Conservation (phyloP, 129 eudicot species). For the Saussurea involucrata region DNA sequence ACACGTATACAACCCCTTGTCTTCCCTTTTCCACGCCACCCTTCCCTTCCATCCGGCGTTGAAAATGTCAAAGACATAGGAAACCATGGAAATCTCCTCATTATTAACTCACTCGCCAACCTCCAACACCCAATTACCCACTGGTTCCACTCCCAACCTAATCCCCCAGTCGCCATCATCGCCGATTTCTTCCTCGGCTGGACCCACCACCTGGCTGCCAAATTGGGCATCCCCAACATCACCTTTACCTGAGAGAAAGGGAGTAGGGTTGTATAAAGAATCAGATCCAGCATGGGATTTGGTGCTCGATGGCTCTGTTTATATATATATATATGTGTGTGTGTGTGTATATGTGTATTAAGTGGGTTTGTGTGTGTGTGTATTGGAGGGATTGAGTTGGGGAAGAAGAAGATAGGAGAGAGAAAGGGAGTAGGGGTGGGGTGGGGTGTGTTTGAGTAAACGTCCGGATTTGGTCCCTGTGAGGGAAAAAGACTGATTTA, state of each 20-base stretch:
- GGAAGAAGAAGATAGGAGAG: no score
- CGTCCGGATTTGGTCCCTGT: no score
- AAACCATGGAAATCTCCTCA: conserved; percentile 39
- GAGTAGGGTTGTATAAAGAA: conserved; percentile 30
- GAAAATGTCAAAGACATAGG: conserved; percentile 74
- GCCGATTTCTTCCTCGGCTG: conserved; percentile 81
- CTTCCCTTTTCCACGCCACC: conserved; percentile 64
- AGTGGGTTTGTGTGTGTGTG: no score
- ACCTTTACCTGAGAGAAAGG: no score
- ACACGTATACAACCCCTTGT: conserved; percentile 46
- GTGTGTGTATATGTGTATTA: no score
- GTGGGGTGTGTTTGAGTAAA: no score
- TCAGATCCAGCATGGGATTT: conserved; percentile 44
- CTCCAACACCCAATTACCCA: conserved; percentile 38
- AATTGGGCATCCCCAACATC: conserved; percentile 47
- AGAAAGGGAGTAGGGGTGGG: no score
- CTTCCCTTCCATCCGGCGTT: conserved; percentile 46
- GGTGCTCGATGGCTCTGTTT: conserved; percentile 35
- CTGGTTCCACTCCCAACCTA: conserved; percentile 50
- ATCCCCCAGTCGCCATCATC: conserved; percentile 63
- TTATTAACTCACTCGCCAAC: conserved; percentile 40
- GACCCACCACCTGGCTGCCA: conserved; percentile 46
- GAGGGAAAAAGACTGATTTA: no score
- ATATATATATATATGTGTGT: no score
- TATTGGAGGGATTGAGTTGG: no score